These are phyloP conservation scores for Dichotomopilus funicola DNA, from an alignment of 2,329 filamentous ascomycete species.

Conservation along the genomic window DNA sequence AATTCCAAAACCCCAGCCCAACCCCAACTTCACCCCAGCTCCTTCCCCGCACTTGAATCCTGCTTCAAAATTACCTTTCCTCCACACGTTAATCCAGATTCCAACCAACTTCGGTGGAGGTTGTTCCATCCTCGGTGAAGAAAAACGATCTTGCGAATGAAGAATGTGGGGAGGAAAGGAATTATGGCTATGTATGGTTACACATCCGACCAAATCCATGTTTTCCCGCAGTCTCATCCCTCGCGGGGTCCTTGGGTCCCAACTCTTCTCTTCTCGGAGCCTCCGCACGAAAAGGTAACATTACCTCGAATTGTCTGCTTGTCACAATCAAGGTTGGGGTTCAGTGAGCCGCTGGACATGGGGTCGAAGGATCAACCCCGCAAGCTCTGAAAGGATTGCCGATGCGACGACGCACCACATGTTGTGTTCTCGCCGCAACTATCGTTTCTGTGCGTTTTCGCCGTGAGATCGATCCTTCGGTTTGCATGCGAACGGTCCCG, in stretches of 20 bases:
- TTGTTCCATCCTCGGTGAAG: neutral
- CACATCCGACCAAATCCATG: neutral
- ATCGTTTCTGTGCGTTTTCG: neutral
- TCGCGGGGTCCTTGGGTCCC: neutral
- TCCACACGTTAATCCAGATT: neutral
- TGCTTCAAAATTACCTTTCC: neutral
- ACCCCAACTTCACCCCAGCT: neutral
- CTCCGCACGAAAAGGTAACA: neutral
- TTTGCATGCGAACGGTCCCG: neutral
- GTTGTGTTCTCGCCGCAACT: neutral
- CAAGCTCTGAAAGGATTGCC: neutral
- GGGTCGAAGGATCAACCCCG: neutral
- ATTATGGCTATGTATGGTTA: neutral
- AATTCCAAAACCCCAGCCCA: neutral
- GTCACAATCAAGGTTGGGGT: neutral
- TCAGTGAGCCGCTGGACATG: neutral
- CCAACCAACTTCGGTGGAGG: neutral
- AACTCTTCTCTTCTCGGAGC: neutral
- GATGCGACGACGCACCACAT: neutral
- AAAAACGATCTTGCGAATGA: neutral
- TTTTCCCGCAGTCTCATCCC: neutral
- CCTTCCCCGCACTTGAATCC: neutral
- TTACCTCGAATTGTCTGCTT: too few relatives aligned
- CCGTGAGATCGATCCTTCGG: neutral
- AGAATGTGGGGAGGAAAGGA: neutral